Evolutionary conservation across 208 protist species (phyloP).

Genomic region (Leishmania braziliensis): DNA sequence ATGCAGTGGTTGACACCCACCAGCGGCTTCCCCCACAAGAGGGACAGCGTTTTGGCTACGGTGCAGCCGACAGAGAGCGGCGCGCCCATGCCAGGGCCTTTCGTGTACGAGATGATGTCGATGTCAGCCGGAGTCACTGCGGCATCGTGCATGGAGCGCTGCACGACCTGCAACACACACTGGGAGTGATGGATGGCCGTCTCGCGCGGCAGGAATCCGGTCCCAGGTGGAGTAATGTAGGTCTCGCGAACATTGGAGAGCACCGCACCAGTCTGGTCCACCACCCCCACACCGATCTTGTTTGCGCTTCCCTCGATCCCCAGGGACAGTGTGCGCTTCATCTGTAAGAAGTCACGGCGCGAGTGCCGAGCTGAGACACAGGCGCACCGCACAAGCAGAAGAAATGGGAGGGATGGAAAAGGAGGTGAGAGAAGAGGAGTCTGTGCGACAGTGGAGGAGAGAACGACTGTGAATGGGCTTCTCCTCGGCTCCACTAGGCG

Average conservation of each 20-base stretch:
- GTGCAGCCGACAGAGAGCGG: conserved; percentile 93
- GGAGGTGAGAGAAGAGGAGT: background rate
- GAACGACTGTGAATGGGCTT: background rate
- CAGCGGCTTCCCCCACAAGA: conserved; percentile 91
- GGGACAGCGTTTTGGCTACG: conserved; percentile 73
- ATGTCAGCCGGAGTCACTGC: conserved; percentile 88
- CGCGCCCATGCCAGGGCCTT: conserved; percentile 97
- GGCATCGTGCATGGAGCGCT: conserved; percentile 93
- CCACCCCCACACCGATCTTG: conserved; percentile 98
- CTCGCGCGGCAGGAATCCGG: conserved; percentile 98
- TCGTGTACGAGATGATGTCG: conserved; percentile 97
- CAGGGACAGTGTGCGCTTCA: conserved; percentile 69
- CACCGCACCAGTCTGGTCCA: conserved; percentile 93
- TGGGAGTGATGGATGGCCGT: conserved; percentile 97
- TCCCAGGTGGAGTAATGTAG: conserved; percentile 97
- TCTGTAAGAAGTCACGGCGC: background rate
- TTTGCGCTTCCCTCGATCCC: conserved; percentile 99
- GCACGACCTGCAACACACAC: conserved; percentile 78
- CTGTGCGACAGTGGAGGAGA: background rate
- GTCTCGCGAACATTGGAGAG: conserved; percentile 97
- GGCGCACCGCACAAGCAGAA: background rate
- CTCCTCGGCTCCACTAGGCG: background rate
- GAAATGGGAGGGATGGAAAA: background rate
- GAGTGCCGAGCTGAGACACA: background rate
- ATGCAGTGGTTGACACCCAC: conserved; percentile 99